phyloP scores from a whole-genome alignment of 345 rosid genomes.

The Arabidopsis suecica region DNA sequence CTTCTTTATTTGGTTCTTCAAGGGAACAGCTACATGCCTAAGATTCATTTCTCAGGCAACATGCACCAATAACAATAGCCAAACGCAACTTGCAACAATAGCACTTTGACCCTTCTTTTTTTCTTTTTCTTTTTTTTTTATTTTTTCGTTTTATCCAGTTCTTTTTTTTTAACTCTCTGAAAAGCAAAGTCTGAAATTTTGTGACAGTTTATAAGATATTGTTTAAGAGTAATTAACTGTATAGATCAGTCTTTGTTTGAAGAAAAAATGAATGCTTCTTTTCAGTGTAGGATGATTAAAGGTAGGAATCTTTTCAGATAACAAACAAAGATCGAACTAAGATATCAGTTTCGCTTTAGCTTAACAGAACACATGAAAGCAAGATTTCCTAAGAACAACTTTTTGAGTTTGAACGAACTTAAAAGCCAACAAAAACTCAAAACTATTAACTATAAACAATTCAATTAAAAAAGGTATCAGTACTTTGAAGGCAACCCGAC shows the following conservation, averaged over 20 bases:
- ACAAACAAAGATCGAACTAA: slow-evolving; percentile 46
- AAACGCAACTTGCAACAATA: slow-evolving; percentile 42
- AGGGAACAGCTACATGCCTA: slow-evolving; percentile 34
- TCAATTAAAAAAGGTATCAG: slow-evolving; percentile 13
- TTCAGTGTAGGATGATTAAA: slow-evolving; percentile 24
- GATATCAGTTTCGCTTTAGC: slow-evolving; percentile 48
- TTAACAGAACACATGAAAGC: slow-evolving; percentile 43
- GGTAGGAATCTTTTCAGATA: slow-evolving; percentile 38
- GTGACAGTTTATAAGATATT: background rate
- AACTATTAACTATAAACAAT: background rate
- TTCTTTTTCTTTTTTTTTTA: background rate
- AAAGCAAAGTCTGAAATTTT: background rate
- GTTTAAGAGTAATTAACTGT: slow-evolving; percentile 11
- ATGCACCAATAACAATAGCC: slow-evolving; percentile 44
- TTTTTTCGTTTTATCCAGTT: slow-evolving; percentile 6
- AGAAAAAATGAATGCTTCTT: slow-evolving; percentile 12
- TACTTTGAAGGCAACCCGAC: slow-evolving; percentile 31
- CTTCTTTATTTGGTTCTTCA: slow-evolving; percentile 19
- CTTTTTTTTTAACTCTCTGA: background rate
- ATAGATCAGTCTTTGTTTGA: slow-evolving; percentile 12
- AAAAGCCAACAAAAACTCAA: slow-evolving; percentile 15
- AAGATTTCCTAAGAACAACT: slow-evolving; percentile 37
- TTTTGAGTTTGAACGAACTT: slow-evolving; percentile 38
- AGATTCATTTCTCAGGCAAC: slow-evolving; percentile 41
- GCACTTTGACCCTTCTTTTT: slow-evolving; percentile 23